Evolutionary conservation across 2,329 filamentous ascomycete genomes (phyloP).

Genomic region (Aspergillus hortae): DNA sequence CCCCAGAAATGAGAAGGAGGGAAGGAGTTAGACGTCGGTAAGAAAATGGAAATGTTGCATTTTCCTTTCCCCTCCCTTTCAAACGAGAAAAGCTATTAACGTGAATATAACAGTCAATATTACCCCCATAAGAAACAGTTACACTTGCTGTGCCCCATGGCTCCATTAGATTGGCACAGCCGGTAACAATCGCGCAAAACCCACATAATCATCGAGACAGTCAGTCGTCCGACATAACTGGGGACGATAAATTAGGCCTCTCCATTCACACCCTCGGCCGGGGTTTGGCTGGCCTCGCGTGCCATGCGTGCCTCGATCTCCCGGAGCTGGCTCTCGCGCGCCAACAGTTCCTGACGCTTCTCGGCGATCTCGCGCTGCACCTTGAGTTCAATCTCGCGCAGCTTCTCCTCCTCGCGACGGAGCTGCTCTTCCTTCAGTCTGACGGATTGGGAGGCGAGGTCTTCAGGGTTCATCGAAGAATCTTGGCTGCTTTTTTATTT

Average conservation of each 20-base stretch:
- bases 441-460: constrained; percentile 93
- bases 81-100: constrained; percentile 37
- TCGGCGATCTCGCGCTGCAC: constrained; percentile 99
- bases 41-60: constrained; percentile 27
- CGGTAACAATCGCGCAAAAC: constrained; percentile 27
- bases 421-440: constrained; percentile 99
- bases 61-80: constrained; percentile 24
- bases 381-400: constrained; percentile 98
- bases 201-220: constrained; percentile 6
- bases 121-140: constrained; percentile 34
- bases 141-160: constrained; percentile 30
- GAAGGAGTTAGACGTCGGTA: constrained; percentile 20
- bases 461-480: constrained; percentile 95
- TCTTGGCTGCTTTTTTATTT: constrained; percentile 52
- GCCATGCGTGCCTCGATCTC: constrained; percentile 99
- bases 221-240: constrained; percentile 18
- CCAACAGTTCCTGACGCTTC: constrained; percentile 97
- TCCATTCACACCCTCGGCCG: constrained; percentile 30
- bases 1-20: constrained; percentile 7
- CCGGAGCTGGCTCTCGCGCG: constrained; percentile 95
- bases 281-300: constrained; percentile 63
- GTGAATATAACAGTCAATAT: constrained; percentile 40
- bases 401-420: constrained; percentile 98
- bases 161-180: constrained; percentile 36
- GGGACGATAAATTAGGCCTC: constrained; percentile 29